Evolutionary conservation across 345 rosid species (phyloP).

Genomic region (Salix koriyanagi): DNA sequence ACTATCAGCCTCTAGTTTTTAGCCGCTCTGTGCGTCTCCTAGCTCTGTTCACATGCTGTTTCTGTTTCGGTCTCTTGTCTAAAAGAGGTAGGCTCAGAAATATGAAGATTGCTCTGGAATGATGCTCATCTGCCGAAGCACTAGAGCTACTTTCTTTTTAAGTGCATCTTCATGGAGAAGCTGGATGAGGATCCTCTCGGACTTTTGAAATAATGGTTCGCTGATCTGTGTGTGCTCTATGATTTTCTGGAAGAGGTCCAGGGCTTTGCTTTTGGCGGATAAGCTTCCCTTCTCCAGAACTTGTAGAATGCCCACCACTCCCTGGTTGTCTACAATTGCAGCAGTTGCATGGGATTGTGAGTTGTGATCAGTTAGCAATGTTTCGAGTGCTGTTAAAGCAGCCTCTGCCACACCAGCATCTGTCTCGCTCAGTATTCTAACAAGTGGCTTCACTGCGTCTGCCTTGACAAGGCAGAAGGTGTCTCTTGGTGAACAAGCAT

Average conservation of each 20-base stretch:
- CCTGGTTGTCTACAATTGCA: slow-evolving; percentile 39
- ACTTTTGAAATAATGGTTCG: slow-evolving; percentile 22
- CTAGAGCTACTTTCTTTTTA: slow-evolving; percentile 42
- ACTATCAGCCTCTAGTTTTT: too few species aligned
- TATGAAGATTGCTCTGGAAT: slow-evolving; percentile 57
- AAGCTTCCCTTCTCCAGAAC: slow-evolving; percentile 47
- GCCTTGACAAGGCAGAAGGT: slow-evolving; percentile 54
- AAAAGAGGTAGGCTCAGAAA: slow-evolving; percentile 22
- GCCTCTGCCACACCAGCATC: slow-evolving; percentile 47
- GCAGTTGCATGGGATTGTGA: slow-evolving; percentile 36
- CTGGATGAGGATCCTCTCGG: slow-evolving; percentile 46
- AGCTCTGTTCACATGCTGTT: too few species aligned
- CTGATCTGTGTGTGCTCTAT: slow-evolving; percentile 22
- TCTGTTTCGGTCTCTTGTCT: too few species aligned
- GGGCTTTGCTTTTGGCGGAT: slow-evolving; percentile 42
- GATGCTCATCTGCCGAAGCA: slow-evolving; percentile 41
- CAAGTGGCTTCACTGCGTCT: slow-evolving; percentile 46
- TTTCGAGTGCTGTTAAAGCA: slow-evolving; percentile 45
- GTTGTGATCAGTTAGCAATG: slow-evolving; percentile 37
- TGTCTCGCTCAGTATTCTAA: slow-evolving; percentile 34
- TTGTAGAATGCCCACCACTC: slow-evolving; percentile 37
- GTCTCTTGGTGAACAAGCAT: slow-evolving; percentile 40
- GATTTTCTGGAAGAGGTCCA: slow-evolving; percentile 45
- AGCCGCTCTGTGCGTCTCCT: too few species aligned
- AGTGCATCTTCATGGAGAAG: slow-evolving; percentile 38